phyloP scores from a whole-genome alignment of 176 grass and related monocot species.

The Musa acuminata region DNA sequence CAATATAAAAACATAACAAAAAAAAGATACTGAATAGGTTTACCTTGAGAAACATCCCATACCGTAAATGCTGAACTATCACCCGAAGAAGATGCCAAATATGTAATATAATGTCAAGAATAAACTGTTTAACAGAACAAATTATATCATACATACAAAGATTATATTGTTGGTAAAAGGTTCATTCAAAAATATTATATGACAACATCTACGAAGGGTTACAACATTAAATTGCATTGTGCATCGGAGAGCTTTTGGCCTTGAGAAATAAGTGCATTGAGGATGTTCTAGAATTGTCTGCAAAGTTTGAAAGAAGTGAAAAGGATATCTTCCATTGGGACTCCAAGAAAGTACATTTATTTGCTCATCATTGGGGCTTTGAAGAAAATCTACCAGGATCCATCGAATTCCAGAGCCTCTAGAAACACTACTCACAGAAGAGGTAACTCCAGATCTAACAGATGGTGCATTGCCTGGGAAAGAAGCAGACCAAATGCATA shows the following conservation, averaged over 20 bases:
- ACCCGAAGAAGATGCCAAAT: constrained; percentile 76
- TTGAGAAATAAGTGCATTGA: not conserved
- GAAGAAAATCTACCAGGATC: constrained; percentile 76
- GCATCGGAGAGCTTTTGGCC: not conserved
- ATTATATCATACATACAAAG: not conserved
- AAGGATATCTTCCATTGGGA: constrained; percentile 97
- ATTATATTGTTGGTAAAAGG: not conserved
- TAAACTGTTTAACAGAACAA: constrained; percentile 22
- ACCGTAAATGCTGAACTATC: constrained; percentile 84
- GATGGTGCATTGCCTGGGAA: constrained; percentile 73
- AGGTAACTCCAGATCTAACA: constrained; percentile 45
- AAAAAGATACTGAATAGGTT: constrained; percentile 5
- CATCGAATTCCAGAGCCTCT: constrained; percentile 60
- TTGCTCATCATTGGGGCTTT: constrained; percentile 41
- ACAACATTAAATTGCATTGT: not conserved
- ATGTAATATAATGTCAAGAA: constrained; percentile 71
- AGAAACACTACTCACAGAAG: constrained; percentile 48
- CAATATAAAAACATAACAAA: not conserved
- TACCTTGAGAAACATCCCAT: constrained; percentile 96
- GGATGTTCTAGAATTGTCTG: not conserved
- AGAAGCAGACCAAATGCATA: constrained; percentile 95
- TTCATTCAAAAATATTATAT: not conserved
- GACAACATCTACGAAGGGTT: not conserved
- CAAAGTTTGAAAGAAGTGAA: constrained; percentile 9
- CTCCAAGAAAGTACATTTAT: constrained; percentile 73